These are phyloP conservation scores for Phanerodontia chrysosporium DNA, from an alignment of 768 basidiomycete genomes.

Conservation along the genomic window DNA sequence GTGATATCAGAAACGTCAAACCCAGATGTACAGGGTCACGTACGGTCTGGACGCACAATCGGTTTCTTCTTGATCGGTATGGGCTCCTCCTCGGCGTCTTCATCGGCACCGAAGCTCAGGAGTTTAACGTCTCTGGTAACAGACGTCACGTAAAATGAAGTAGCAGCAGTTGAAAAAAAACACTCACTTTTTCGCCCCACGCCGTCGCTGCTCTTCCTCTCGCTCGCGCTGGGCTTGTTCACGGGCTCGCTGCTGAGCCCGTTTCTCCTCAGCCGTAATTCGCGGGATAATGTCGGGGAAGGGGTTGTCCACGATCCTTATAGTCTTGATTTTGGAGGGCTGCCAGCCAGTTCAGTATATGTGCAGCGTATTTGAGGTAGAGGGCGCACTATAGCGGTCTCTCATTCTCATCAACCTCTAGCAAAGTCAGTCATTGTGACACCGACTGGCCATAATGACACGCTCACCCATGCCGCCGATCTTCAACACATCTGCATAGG, in stretches of 20 bases:
- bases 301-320: slow-evolving; percentile 88
- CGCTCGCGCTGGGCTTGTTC: slow-evolving; percentile 72
- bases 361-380: too few species aligned
- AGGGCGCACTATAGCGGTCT: slow-evolving; percentile 73
- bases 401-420: slow-evolving; percentile 72
- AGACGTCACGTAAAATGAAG: not conserved
- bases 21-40: slow-evolving; percentile 25
- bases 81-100: slow-evolving; percentile 56
- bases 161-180: not conserved
- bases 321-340: slow-evolving; percentile 89
- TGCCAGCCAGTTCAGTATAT: slow-evolving; percentile 27
- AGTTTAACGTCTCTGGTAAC: slow-evolving; percentile 75
- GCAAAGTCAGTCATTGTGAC: not conserved
- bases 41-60: slow-evolving; percentile 81
- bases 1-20: not conserved
- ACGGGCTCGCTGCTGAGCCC: slow-evolving; percentile 76
- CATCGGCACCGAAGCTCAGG: slow-evolving; percentile 80
- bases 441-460: not conserved
- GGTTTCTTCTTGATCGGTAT: slow-evolving; percentile 69
- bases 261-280: slow-evolving; percentile 91
- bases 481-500: slow-evolving; percentile 73
- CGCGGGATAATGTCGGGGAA: slow-evolving; percentile 94
- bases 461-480: slow-evolving; percentile 81
- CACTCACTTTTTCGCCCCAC: slow-evolving; percentile 84
- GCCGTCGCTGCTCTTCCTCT: slow-evolving; percentile 68